phyloP scores from a whole-genome alignment of 2,329 filamentous ascomycete species.

The Colletotrichum orchidophilum region DNA sequence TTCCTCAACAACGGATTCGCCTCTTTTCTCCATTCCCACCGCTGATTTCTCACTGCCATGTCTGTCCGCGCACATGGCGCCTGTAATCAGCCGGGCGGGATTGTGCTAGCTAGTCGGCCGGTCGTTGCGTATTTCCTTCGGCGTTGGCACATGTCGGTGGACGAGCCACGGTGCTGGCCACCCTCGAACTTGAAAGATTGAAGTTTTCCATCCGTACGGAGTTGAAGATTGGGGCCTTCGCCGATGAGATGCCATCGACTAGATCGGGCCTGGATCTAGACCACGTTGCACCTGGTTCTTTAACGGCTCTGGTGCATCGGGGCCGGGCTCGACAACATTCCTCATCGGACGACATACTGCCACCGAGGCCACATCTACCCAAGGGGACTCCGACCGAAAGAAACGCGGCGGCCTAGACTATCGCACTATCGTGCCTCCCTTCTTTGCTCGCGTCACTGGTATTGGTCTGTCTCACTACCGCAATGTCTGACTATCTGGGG shows the following conservation, averaged over 20 bases:
- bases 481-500: neutral
- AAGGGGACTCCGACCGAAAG: neutral
- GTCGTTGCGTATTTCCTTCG: neutral
- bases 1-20: neutral
- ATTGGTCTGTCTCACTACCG: conserved; percentile 5
- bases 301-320: neutral
- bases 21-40: neutral
- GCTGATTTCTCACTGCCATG: neutral
- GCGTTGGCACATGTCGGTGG: neutral
- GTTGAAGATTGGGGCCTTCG: neutral
- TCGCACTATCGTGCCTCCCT: neutral
- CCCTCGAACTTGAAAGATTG: neutral
- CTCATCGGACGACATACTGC: neutral
- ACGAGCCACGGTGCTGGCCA: neutral
- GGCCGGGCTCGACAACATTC: neutral
- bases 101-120: neutral
- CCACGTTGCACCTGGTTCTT: neutral
- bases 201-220: neutral
- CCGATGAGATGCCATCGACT: neutral
- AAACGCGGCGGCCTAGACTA: neutral
- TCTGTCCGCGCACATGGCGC: neutral
- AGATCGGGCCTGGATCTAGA: neutral
- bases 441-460: conserved; percentile 9
- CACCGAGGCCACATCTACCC: neutral
- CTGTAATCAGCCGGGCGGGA: neutral